Evolutionary conservation across 2,329 filamentous ascomycete species (phyloP), one percentile per base, ranked within the genome.

Genomic region (Aspergillus aculeatus): DNA sequence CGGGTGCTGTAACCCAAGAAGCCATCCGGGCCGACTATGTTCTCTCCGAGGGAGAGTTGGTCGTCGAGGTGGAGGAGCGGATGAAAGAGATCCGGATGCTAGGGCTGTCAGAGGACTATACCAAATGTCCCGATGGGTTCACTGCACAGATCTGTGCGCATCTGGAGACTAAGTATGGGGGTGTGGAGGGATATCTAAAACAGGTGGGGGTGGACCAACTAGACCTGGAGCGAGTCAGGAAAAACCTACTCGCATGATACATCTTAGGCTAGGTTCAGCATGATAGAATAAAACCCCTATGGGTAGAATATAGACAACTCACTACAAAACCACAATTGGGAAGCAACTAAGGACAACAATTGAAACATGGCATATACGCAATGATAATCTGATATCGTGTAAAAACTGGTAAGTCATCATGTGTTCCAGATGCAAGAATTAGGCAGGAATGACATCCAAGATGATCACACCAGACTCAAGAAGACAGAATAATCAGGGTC

Each of bases 61-160:
- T 80, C 32, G 73, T 82, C 0, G 88, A 92, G 69, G 82, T 83
- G 64, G 84, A 86, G 58, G 80, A 83, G 68, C 82, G 89, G 54
- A 69, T 94, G 64, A 76, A 79, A 51, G 91, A 96, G 75, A 88
- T 96, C 56, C 73, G 77, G 4, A 81, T 83, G 50, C 85, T 95
- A 65, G 91, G 92, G 0, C 77, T 96, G 54, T 83, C 86, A 0
- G 86, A 89, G n/a, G 85, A 87, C 2, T 96, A 92, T 81, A 88
- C 84, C 0, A 80, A 82, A 23, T 91, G 89, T 66, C 84, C 87
- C 2, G 73, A 77, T 4, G 83, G 84, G 2, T 87, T 93, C 78
- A 86, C 91, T n/a, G 66, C 71, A 16, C 80, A 78, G 11, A 81
- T 92, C 4, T 73, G 80, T 29, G 71, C 67, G 16, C 86, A 91